Evolutionary conservation across 306 rosid genomes (phyloP).

Genomic region (Begonia loranthoides): DNA sequence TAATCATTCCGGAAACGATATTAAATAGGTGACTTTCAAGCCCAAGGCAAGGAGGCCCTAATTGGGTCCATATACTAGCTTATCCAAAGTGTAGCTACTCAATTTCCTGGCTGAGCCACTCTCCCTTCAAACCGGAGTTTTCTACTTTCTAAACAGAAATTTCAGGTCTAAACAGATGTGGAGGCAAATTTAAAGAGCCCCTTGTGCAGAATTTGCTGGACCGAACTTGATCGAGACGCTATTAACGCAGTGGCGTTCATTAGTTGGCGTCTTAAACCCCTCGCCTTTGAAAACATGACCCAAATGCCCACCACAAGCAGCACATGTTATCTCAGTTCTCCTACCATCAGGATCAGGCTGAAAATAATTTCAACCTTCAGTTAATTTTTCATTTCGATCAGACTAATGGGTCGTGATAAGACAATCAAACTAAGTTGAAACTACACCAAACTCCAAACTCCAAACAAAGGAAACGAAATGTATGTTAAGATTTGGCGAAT

Average conservation of each 20-base stretch:
- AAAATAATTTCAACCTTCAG: slow-evolving; percentile 2
- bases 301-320: slow-evolving; percentile 73
- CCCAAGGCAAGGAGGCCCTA: too few species aligned
- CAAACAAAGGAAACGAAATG: neutral
- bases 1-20: too few species aligned
- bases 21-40: too few species aligned
- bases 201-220: slow-evolving; percentile 24
- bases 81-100: too few species aligned
- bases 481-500: neutral
- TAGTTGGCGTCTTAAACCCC: slow-evolving; percentile 59
- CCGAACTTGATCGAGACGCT: slow-evolving; percentile 64
- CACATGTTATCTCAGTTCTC: slow-evolving; percentile 83
- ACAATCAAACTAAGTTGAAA: too few species aligned
- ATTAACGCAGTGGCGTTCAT: slow-evolving; percentile 85
- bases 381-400: neutral
- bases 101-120: too few species aligned
- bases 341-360: slow-evolving; percentile 90
- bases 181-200: slow-evolving; percentile 12
- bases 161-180: too few species aligned
- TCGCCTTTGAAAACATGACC: slow-evolving; percentile 86
- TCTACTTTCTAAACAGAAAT: too few species aligned
- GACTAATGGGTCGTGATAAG: too few species aligned
- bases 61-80: too few species aligned
- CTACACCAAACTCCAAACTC: too few species aligned
- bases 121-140: too few species aligned